Evolutionary conservation across 2,329 filamentous ascomycete genomes (phyloP), one percentile per base, ranked within the genome.

Genomic region (Cladosporium sp.): DNA sequence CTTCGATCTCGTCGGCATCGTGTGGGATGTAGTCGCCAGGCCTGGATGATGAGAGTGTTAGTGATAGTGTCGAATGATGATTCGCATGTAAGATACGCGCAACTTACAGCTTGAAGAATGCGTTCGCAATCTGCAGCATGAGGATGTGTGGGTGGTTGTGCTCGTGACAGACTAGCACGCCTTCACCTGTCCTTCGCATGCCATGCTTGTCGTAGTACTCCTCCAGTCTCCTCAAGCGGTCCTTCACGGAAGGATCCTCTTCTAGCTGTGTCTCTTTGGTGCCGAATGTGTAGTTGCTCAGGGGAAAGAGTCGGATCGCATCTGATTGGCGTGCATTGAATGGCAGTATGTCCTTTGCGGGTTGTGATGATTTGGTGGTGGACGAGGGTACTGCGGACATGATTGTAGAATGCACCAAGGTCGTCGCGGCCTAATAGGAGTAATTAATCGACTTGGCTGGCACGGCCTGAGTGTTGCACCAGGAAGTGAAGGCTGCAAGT

Each of bases 121-220:
- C 94, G 79, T 99, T 99, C 62, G 95, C 95, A 74, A 99, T 99
- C 84, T 99, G 95, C 69, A 99, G 86, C 95, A 99, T 98, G 71
- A 99, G 83, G 69, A 99, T 96, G 79, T 99, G 95, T 16, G 95
- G 95, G 79, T 98, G 95, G 81, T 97, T 98, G 84, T 98, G 94
- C 81, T 99, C 95, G 79, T 99, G 95, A 82, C 95, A 99, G 71
- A 99, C 92, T 57, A 99, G 86, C 72, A 99, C 92, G 73, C 93
- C 95, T 81, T 99, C 95, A 79, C 94, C 97, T 21, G 95, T 98
- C 64, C 95, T 89, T 65, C 95, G 90, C 95, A 99, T 99, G 75
- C 95, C 95, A 83, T 98, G 89, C 69, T 89, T 85, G 32, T 87
- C 84, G 78, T 96, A 99, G 80, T 99, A 93, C 77, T 98, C 93